phyloP scores from a whole-genome alignment of 192 early-diverging fungal genomes.

The Mortierella hygrophila region DNA sequence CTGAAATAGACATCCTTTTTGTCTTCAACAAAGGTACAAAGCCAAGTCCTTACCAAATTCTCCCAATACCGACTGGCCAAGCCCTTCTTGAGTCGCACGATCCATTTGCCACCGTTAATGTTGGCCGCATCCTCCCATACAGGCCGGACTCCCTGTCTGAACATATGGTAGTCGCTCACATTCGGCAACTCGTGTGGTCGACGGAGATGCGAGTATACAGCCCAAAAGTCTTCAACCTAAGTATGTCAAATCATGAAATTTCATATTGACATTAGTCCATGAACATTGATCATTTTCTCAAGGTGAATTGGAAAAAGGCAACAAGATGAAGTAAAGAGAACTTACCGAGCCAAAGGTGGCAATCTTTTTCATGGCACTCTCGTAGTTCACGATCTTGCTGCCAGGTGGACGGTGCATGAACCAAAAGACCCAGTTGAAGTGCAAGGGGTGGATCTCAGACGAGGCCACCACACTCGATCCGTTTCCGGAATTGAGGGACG shows the following conservation, averaged over 20 bases:
- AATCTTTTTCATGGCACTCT: slow-evolving; percentile 86
- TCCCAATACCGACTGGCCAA: slow-evolving; percentile 94
- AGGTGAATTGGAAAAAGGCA: background rate
- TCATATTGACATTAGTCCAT: background rate
- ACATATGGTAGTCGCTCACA: slow-evolving; percentile 93
- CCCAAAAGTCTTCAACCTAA: slow-evolving; percentile 83
- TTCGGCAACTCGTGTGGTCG: slow-evolving; percentile 87
- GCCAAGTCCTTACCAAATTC: slow-evolving; percentile 67
- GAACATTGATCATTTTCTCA: background rate
- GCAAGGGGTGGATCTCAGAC: slow-evolving; percentile 73
- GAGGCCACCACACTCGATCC: background rate
- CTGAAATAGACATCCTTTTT: too few relatives aligned
- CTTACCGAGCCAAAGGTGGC: slow-evolving; percentile 81
- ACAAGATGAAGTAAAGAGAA: background rate
- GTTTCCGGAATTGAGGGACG: background rate
- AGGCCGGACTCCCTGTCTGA: slow-evolving; percentile 91
- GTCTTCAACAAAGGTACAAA: background rate
- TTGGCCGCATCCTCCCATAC: slow-evolving; percentile 94
- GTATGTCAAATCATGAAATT: background rate
- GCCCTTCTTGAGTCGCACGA: slow-evolving; percentile 93
- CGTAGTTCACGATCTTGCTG: slow-evolving; percentile 90
- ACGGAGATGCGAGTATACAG: slow-evolving; percentile 80
- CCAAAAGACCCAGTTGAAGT: slow-evolving; percentile 91
- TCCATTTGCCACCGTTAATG: slow-evolving; percentile 95
- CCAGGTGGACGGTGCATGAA: slow-evolving; percentile 93